Conservation (phyloP, 306 rosid species). For the Neltuma alba region DNA sequence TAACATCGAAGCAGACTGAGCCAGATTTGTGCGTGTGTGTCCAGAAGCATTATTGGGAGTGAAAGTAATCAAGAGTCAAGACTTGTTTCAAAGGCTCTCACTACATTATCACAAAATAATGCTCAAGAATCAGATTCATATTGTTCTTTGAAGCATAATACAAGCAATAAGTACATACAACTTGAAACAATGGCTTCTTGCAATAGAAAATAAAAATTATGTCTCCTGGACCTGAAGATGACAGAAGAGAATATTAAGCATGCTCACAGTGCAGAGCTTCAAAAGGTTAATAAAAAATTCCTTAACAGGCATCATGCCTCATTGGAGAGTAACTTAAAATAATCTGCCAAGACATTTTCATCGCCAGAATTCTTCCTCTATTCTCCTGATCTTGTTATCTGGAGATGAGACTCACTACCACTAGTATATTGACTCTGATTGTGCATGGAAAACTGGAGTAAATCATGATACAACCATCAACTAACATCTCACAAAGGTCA, state of each 20-base stretch:
- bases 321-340: no score
- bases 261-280: conserved; percentile 11
- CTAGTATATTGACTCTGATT: no score
- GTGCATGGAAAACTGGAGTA: no score
- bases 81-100: neutral
- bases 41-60: conserved; percentile 14
- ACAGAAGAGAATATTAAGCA: neutral
- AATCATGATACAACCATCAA: no score
- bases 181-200: neutral
- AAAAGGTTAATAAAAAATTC: conserved; percentile 9
- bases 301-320: neutral
- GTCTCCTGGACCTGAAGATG: neutral
- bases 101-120: neutral
- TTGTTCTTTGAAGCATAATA: neutral
- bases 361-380: no score
- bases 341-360: no score
- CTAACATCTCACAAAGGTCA: no score
- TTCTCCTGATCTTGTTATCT: no score
- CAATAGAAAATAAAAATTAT: neutral
- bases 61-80: neutral
- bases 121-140: neutral
- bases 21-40: no score
- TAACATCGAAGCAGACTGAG: no score
- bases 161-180: neutral
- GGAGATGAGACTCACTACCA: no score